phyloP scores from a whole-genome alignment of 495 filamentous ascomycete species.

The Neurospora intermedia region DNA sequence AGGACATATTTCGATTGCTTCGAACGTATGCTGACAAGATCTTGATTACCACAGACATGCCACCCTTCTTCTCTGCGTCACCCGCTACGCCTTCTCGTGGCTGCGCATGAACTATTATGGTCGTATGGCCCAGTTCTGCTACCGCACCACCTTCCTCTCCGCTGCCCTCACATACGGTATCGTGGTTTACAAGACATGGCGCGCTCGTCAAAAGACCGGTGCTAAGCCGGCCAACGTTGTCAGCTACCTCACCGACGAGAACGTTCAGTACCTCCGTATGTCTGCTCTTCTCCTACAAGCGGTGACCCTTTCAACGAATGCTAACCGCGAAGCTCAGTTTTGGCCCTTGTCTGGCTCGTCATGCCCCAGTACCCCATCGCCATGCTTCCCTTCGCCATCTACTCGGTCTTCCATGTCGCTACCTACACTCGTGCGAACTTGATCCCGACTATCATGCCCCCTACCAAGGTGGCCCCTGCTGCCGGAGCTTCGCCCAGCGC shows the following conservation, averaged over 20 bases:
- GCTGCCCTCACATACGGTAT: slow-evolving; percentile 93
- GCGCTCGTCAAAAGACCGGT: slow-evolving; percentile 62
- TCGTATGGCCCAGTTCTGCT: slow-evolving; percentile 63
- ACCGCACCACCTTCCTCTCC: slow-evolving; percentile 79
- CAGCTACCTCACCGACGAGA: slow-evolving; percentile 73
- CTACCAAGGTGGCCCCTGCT: slow-evolving; percentile 26
- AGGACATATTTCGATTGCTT: not conserved
- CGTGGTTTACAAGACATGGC: slow-evolving; percentile 96
- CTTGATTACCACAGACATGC: slow-evolving; percentile 50
- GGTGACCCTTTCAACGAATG: slow-evolving; percentile 4
- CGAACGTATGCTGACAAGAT: not conserved
- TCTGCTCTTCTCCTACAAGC: slow-evolving; percentile 7
- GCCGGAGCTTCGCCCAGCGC: slow-evolving; percentile 47
- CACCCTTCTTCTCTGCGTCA: slow-evolving; percentile 66
- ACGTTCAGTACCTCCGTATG: slow-evolving; percentile 93
- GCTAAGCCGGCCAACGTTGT: slow-evolving; percentile 46
- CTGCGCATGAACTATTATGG: slow-evolving; percentile 73
- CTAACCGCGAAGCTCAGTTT: slow-evolving; percentile 41
- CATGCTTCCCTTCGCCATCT: slow-evolving; percentile 88
- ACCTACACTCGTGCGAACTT: slow-evolving; percentile 68
- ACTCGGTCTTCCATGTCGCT: slow-evolving; percentile 95
- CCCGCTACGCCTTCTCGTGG: slow-evolving; percentile 73
- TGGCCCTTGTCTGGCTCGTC: slow-evolving; percentile 95
- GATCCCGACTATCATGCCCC: slow-evolving; percentile 51
- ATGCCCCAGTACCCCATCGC: slow-evolving; percentile 80